phyloP scores from a whole-genome alignment of 148 eudicot genomes.

The Euryodendron excelsum region DNA sequence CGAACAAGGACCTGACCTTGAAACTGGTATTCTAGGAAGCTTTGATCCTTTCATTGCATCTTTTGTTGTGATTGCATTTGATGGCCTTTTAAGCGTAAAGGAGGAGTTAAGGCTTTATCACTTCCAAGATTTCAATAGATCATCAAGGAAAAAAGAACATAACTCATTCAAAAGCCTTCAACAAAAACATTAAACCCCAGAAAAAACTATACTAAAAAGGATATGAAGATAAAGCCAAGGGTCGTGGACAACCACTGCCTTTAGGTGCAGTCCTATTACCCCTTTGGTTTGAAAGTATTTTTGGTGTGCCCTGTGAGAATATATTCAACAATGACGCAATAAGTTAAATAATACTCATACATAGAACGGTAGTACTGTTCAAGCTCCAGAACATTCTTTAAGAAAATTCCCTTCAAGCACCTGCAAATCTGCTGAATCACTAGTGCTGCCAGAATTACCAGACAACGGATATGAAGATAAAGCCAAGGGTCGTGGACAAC shows the following conservation, averaged over 20 bases:
- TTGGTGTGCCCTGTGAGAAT: conserved; percentile 40
- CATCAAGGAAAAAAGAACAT: background rate
- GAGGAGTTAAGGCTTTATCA: conserved; percentile 59
- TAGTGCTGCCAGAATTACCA: conserved; percentile 14
- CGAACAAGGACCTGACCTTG: conserved; percentile 39
- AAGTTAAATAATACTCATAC: background rate
- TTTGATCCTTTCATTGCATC: conserved; percentile 51
- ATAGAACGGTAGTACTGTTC: background rate
- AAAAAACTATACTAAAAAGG: conserved; percentile 37
- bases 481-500: conserved; percentile 38
- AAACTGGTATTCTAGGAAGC: conserved; percentile 52
- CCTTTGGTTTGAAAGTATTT: conserved; percentile 21
- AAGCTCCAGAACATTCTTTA: conserved; percentile 15
- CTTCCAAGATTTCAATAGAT: background rate
- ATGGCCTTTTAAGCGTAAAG: conserved; percentile 68
- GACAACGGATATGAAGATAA: conserved; percentile 66
- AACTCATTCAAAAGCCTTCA: background rate
- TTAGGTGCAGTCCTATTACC: conserved; percentile 35
- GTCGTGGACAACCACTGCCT: conserved; percentile 35
- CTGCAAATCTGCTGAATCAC: conserved; percentile 24
- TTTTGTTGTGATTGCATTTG: conserved; percentile 40
- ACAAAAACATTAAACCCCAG: background rate
- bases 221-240: conserved; percentile 61
- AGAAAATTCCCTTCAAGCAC: conserved; percentile 25
- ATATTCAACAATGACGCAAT: conserved; percentile 8